phyloP scores from a whole-genome alignment of 495 filamentous ascomycete species.

The Aspergillus olivimuriae region DNA sequence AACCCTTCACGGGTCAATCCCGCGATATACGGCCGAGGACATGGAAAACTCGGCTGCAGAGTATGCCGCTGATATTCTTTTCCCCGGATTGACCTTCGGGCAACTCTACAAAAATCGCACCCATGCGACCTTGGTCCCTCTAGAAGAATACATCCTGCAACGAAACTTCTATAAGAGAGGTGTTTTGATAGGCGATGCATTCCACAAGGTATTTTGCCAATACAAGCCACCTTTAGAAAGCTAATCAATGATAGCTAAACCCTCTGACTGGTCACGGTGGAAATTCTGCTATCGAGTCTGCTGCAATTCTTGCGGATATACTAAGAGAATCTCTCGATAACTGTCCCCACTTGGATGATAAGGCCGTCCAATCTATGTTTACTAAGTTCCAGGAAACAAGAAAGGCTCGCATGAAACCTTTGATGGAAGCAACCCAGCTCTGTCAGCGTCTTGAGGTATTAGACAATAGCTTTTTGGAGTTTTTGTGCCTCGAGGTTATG shows the following conservation, averaged over 20 bases:
- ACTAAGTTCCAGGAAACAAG: conserved; percentile 4
- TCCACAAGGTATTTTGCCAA: conserved; percentile 15
- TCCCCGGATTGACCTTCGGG: conserved; percentile 21
- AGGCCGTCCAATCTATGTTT: conserved; percentile 5
- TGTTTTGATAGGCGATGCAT: conserved; percentile 10
- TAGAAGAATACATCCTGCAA: conserved; percentile 10
- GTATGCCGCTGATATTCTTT: conserved; percentile 16
- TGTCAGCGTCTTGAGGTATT: conserved; percentile 9
- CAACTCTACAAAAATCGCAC: conserved; percentile 1
- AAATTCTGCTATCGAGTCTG: conserved; percentile 33
- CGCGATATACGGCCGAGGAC: conserved; percentile 29
- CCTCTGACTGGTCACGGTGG: conserved; percentile 30
- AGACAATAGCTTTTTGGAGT: conserved; percentile 5
- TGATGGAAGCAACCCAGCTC: background rate
- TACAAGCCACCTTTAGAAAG: too few relatives aligned
- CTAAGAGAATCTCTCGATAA: conserved; percentile 7
- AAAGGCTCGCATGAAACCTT: background rate
- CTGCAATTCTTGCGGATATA: conserved; percentile 26
- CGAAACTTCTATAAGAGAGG: conserved; percentile 7
- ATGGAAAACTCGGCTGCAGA: conserved; percentile 9
- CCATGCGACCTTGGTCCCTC: background rate
- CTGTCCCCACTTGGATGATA: background rate
- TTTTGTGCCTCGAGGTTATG: conserved; percentile 9
- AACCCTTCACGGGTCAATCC: conserved; percentile 10
- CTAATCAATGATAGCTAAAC: conserved; percentile 5